A percentile compares a stretch with the other conserved stretches of the same genome.
Conservation (phyloP, 352 stramenopile species). For the Peronospora belbahrii region DNA sequence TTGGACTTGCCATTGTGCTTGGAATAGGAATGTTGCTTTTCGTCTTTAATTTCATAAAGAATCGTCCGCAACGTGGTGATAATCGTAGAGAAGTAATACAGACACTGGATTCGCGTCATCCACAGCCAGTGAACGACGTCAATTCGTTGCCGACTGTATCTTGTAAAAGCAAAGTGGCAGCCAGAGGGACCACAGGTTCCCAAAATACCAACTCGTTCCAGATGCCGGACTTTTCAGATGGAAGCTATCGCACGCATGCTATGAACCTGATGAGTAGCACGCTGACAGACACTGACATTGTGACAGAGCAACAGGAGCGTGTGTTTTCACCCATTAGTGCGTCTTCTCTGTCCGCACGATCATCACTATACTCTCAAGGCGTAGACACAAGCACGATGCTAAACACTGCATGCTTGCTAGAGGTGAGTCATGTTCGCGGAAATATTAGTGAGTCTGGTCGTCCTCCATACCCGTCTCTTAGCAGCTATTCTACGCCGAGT, state of each 20-base stretch:
- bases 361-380: conserved; percentile 28
- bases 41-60: conserved; percentile 40
- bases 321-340: conserved; percentile 38
- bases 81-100: conserved; percentile 28
- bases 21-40: conserved; percentile 32
- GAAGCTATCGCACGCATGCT: conserved; percentile 40
- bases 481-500: conserved; percentile 25
- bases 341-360: conserved; percentile 14
- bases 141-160: conserved; percentile 12
- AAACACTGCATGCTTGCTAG: too few species aligned
- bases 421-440: too few species aligned
- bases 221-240: conserved; percentile 33
- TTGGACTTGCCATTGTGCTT: conserved; percentile 27
- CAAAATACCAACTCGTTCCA: conserved; percentile 36
- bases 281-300: conserved; percentile 38
- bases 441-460: conserved; percentile 5
- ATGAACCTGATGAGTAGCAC: conserved; percentile 23
- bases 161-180: conserved; percentile 13
- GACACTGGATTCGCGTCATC: conserved; percentile 19
- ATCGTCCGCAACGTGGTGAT: conserved; percentile 29
- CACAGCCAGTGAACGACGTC: conserved; percentile 24
- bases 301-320: conserved; percentile 18
- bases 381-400: conserved; percentile 18
- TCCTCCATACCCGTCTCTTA: conserved; percentile 11
- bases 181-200: conserved; percentile 15